Percentiles rank a stretch among this genome's conserved stretches.
These are phyloP conservation scores for Blastocystis sp. DNA, from an alignment of 352 stramenopile genomes.

Conservation along the genomic window DNA sequence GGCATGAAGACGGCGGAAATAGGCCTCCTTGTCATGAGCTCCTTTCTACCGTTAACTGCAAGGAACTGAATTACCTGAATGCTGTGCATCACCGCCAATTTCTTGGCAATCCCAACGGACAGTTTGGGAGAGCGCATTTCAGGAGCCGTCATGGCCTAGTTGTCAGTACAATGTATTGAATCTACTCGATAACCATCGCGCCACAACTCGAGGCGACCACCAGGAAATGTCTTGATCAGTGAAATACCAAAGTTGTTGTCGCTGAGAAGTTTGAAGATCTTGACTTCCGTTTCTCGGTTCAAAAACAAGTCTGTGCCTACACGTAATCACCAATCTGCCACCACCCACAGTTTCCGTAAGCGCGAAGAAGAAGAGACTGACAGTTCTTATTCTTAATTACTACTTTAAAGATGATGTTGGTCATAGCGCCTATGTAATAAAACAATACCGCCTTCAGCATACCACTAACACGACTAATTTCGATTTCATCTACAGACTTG, in stretches of 20 bases:
- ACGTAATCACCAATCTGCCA: not conserved
- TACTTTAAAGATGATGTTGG: constrained; percentile 41
- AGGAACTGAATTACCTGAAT: not conserved
- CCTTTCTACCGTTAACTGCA: not conserved
- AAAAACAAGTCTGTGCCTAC: not conserved
- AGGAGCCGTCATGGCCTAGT: not conserved
- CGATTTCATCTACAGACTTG: not conserved
- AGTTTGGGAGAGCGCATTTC: not conserved
- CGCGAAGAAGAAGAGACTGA: not conserved
- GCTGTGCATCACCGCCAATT: constrained; percentile 18
- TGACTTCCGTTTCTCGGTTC: not conserved
- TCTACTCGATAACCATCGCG: constrained; percentile 22
- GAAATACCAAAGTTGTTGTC: constrained; percentile 29
- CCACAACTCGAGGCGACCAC: constrained; percentile 12
- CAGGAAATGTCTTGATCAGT: constrained; percentile 1
- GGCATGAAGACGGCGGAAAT: not conserved
- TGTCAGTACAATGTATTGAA: not conserved
- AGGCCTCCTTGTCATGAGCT: not conserved
- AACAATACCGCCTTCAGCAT: not conserved
- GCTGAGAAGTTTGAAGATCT: not conserved
- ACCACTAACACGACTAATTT: constrained; percentile 11
- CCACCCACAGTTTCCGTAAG: not conserved
- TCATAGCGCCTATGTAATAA: constrained; percentile 11
- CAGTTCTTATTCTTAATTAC: not conserved
- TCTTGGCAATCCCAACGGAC: not conserved